A percentile compares a stretch with the other conserved stretches of the same genome.
phyloP scores from a whole-genome alignment of 768 basidiomycete species.

The Amanita pseudoporphyria region DNA sequence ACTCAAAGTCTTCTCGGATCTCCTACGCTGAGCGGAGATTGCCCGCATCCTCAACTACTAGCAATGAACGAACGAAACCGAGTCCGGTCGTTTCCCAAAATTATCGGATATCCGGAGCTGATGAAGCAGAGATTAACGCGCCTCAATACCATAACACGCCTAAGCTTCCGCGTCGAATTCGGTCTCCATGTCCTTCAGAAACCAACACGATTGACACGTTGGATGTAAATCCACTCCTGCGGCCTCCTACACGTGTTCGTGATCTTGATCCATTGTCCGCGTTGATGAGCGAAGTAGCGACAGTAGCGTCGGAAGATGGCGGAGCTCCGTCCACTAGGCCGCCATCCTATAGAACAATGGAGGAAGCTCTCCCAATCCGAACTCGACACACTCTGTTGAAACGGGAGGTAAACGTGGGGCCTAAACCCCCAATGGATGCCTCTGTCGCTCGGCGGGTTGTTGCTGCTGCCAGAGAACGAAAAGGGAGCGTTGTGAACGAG shows the following conservation, averaged over 20 bases:
- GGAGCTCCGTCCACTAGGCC: slow-evolving; percentile 12
- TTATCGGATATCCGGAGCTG: too few species aligned
- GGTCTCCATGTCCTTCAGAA: slow-evolving; percentile 9
- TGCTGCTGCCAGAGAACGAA: slow-evolving; percentile 28
- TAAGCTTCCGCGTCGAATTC: slow-evolving; percentile 14
- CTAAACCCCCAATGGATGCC: slow-evolving; percentile 9
- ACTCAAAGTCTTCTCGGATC: not conserved
- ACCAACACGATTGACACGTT: slow-evolving; percentile 7
- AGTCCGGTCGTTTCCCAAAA: not conserved
- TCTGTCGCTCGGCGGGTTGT: slow-evolving; percentile 20
- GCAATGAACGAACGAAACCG: not conserved
- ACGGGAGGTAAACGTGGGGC: not conserved
- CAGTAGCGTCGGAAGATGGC: slow-evolving; percentile 12
- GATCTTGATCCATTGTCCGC: not conserved
- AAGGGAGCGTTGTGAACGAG: slow-evolving; percentile 47
- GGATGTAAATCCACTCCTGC: slow-evolving; percentile 8
- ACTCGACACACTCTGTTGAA: not conserved
- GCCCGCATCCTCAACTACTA: not conserved
- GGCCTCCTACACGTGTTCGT: slow-evolving; percentile 7
- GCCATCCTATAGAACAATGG: slow-evolving; percentile 17
- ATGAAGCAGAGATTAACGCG: not conserved
- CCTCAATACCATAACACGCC: slow-evolving; percentile 18
- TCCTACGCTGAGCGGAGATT: not conserved
- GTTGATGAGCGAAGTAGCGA: not conserved
- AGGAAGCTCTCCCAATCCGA: slow-evolving; percentile 5